Conservation (phyloP, 2,329 filamentous ascomycete species). For the Clarireedia homoeocarpa region DNA sequence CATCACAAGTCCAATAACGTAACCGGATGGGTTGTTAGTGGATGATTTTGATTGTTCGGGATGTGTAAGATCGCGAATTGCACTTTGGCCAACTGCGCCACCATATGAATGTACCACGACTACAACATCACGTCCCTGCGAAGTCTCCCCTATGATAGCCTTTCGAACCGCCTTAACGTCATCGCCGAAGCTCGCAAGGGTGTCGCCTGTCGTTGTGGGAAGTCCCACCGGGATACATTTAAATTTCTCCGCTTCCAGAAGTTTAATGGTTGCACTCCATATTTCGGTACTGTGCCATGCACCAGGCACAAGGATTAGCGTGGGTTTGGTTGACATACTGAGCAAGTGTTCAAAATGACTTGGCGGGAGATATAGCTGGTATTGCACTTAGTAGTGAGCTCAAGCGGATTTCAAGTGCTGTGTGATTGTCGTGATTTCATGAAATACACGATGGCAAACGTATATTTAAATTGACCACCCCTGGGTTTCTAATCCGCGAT, state of each 20-base stretch:
- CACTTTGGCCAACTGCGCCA: constrained; percentile 32
- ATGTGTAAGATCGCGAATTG: constrained; percentile 33
- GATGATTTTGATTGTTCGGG: constrained; percentile 12
- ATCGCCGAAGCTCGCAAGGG: constrained; percentile 29
- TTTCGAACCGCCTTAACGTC: constrained; percentile 32
- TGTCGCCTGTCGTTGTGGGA: constrained; percentile 29
- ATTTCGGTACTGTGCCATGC: constrained; percentile 37
- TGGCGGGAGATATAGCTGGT: too few species aligned
- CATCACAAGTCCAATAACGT: constrained; percentile 32
- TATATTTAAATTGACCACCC: too few species aligned
- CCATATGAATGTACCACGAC: constrained; percentile 39
- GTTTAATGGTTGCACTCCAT: constrained; percentile 31
- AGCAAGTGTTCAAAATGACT: too few species aligned
- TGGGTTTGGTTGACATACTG: constrained; percentile 24
- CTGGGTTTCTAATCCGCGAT: too few species aligned
- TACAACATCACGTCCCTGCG: constrained; percentile 32
- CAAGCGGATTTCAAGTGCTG: too few species aligned
- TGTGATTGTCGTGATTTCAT: too few species aligned
- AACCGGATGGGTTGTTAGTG: constrained; percentile 17
- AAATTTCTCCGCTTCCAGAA: constrained; percentile 26
- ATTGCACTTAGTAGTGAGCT: too few species aligned
- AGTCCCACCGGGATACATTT: constrained; percentile 30
- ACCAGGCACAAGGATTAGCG: constrained; percentile 40
- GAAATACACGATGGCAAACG: too few species aligned
- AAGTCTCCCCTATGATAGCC: constrained; percentile 29